phyloP scores from a whole-genome alignment of 2,329 filamentous ascomycete species.

The Juglanconis oblonga region DNA sequence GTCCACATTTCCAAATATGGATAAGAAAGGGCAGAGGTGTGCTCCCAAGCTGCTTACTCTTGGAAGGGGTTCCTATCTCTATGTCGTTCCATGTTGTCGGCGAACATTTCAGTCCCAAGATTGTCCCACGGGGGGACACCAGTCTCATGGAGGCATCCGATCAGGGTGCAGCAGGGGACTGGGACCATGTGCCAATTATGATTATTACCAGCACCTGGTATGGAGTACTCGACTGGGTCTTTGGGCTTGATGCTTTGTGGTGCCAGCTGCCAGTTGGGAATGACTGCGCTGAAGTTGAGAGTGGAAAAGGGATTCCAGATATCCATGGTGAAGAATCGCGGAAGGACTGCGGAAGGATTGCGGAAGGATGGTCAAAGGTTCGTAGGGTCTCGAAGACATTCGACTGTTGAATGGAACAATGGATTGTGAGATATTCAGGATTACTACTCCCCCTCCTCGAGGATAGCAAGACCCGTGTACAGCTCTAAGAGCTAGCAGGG shows the following conservation, averaged over 20 bases:
- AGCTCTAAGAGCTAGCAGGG: too few species aligned
- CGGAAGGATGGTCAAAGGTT: too few species aligned
- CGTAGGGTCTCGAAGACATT: too few species aligned
- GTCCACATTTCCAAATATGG: background rate
- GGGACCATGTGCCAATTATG: constrained; percentile 1
- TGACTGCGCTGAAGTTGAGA: background rate
- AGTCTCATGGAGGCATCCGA: constrained; percentile 5
- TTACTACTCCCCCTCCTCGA: too few species aligned
- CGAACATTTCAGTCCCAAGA: background rate
- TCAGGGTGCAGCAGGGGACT: constrained; percentile 6
- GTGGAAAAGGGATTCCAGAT: background rate
- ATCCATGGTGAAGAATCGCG: background rate
- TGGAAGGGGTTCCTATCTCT: too few species aligned
- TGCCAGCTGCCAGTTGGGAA: background rate
- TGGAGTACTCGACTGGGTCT: background rate
- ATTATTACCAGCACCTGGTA: background rate
- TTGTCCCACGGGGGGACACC: constrained; percentile 3
- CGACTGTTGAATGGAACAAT: too few species aligned
- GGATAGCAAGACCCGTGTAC: too few species aligned
- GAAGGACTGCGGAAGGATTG: too few species aligned
- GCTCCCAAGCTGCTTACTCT: too few species aligned
- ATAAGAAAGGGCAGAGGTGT: too few species aligned
- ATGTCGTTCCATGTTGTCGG: constrained; percentile 35
- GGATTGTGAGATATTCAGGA: too few species aligned
- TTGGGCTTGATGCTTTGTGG: background rate